Evolutionary conservation across 2,329 filamentous ascomycete species (phyloP).

Genomic region (Penicillium sp.): DNA sequence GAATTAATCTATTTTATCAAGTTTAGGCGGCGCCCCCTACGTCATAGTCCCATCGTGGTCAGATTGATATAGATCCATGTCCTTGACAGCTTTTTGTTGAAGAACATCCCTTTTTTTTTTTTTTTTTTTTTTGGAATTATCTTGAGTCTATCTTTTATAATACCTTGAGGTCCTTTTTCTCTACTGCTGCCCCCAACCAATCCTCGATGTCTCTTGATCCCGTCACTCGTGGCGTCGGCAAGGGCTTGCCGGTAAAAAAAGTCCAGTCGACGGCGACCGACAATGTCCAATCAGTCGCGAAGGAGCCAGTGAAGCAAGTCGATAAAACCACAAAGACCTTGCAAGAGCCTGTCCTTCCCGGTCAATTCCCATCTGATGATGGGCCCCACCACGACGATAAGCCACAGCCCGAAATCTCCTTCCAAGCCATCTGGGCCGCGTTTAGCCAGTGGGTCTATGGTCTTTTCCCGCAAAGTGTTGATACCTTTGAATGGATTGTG

Average conservation of each 20-base stretch:
- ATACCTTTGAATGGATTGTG: slow-evolving; percentile 32
- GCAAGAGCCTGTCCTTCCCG: slow-evolving; percentile 27
- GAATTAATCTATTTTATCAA: slow-evolving; percentile 27
- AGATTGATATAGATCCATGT: slow-evolving; percentile 19
- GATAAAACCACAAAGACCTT: slow-evolving; percentile 23
- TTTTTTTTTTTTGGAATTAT: background rate
- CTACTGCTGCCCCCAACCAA: background rate
- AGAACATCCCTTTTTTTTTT: background rate
- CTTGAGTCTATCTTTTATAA: background rate
- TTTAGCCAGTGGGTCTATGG: slow-evolving; percentile 23
- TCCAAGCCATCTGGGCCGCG: slow-evolving; percentile 20
- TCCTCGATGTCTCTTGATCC: slow-evolving; percentile 32
- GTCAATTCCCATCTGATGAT: slow-evolving; percentile 33
- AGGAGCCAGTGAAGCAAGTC: slow-evolving; percentile 20
- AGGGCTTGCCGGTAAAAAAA: slow-evolving; percentile 25
- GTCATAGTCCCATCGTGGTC: slow-evolving; percentile 20
- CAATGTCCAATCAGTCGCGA: slow-evolving; percentile 18
- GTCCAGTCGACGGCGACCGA: slow-evolving; percentile 18
- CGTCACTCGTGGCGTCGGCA: slow-evolving; percentile 25
- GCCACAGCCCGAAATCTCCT: slow-evolving; percentile 21
- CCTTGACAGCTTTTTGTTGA: background rate
- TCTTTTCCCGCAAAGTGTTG: slow-evolving; percentile 29
- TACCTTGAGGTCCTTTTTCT: background rate
- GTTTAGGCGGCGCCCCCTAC: slow-evolving; percentile 29
- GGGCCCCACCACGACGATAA: slow-evolving; percentile 19